Evolutionary conservation across 192 early-diverging fungal species (phyloP).

Genomic region (Rhizoclosmatium sp.): DNA sequence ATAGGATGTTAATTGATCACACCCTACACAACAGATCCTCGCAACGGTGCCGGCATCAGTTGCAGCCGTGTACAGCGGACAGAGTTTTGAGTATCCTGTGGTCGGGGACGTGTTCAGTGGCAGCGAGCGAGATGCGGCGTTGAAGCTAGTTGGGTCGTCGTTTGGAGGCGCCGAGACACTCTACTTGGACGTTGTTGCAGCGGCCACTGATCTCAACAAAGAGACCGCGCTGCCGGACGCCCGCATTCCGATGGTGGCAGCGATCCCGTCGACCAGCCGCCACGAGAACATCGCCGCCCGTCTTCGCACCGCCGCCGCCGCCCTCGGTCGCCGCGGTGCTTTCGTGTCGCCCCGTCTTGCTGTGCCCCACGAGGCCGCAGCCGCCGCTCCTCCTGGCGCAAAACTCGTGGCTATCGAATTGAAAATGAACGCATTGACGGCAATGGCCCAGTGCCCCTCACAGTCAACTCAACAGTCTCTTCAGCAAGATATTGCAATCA

Average conservation of each 20-base stretch:
- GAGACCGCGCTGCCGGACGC: background rate
- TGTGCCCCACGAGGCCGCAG: background rate
- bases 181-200: background rate
- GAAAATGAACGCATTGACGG: background rate
- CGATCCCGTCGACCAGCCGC: background rate
- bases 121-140: background rate
- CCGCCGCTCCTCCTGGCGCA: background rate
- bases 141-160: background rate
- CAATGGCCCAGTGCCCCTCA: background rate
- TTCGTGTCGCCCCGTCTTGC: conserved; percentile 7
- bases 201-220: background rate
- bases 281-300: background rate
- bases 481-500: background rate
- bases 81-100: background rate
- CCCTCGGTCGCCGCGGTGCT: background rate
- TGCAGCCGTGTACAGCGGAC: conserved; percentile 8
- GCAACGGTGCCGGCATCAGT: background rate
- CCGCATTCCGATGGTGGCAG: background rate
- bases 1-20: background rate
- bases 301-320: background rate
- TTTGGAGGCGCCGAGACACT: background rate
- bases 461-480: background rate
- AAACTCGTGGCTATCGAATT: conserved; percentile 4
- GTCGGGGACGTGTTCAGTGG: background rate
- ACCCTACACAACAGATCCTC: background rate